Evolutionary conservation across 2,329 filamentous ascomycete species (phyloP).

Genomic region (Aspergillus oerlinghausenensis): DNA sequence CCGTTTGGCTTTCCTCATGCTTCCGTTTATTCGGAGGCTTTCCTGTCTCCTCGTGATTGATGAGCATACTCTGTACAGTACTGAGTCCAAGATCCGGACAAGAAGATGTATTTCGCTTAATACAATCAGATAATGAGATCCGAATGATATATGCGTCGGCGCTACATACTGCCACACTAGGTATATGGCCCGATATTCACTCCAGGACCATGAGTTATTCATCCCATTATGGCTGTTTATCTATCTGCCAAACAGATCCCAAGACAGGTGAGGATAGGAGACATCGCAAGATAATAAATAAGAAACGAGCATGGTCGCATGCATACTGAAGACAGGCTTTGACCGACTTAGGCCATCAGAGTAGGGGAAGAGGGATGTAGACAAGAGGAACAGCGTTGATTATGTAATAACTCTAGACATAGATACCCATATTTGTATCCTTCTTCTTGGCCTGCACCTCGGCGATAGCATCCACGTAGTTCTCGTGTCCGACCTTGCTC

Average conservation of each 20-base stretch:
- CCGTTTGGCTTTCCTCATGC: not conserved
- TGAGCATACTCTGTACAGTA: not conserved
- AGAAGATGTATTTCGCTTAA: not conserved
- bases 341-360: not conserved
- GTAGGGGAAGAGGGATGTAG: not conserved
- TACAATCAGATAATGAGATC: not conserved
- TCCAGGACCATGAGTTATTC: not conserved
- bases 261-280: not conserved
- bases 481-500: slow-evolving; percentile 95
- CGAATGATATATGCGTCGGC: not conserved
- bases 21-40: not conserved
- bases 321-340: not conserved
- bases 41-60: not conserved
- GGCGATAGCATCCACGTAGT: slow-evolving; percentile 96
- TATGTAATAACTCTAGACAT: slow-evolving; percentile 30
- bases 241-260: not conserved
- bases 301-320: not conserved
- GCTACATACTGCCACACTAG: not conserved
- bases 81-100: not conserved
- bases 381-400: not conserved
- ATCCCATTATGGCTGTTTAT: not conserved
- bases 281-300: not conserved
- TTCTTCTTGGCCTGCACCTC: slow-evolving; percentile 91
- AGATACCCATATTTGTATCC: slow-evolving; percentile 55
- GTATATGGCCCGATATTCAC: not conserved